Percentiles rank a stretch among this genome's conserved stretches.
phyloP scores from a whole-genome alignment of 768 basidiomycete species.

The Tylopilus plumbeoviolaceoides region DNA sequence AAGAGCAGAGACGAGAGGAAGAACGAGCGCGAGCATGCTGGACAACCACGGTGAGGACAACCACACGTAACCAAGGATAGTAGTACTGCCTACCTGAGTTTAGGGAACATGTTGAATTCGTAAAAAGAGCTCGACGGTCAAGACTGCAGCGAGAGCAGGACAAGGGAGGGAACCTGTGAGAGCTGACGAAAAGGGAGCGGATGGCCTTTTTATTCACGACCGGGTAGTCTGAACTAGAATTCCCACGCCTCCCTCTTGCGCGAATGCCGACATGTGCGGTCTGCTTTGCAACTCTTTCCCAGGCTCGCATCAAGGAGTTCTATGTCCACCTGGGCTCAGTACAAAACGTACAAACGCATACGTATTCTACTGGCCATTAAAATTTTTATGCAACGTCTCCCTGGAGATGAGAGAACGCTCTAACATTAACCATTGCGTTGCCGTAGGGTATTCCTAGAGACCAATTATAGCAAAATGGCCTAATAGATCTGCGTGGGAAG shows the following conservation, averaged over 20 bases:
- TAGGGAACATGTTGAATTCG: constrained; percentile 45
- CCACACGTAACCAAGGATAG: too few species aligned
- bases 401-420: constrained; percentile 7
- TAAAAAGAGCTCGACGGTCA: constrained; percentile 3
- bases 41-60: background rate
- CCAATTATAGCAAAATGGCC: constrained; percentile 3
- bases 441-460: background rate
- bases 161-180: constrained; percentile 9
- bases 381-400: background rate
- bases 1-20: constrained; percentile 44
- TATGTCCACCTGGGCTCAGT: constrained; percentile 7
- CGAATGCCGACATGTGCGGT: constrained; percentile 17
- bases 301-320: background rate
- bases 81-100: constrained; percentile 38
- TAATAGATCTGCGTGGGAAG: constrained; percentile 34
- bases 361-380: constrained; percentile 6
- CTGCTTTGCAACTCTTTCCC: constrained; percentile 16
- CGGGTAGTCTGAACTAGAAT: constrained; percentile 3
- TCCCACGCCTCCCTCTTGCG: constrained; percentile 19
- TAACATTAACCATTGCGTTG: background rate
- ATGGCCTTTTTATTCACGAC: constrained; percentile 19
- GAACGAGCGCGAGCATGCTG: constrained; percentile 42
- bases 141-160: constrained; percentile 5
- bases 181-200: constrained; percentile 3
- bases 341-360: background rate